phyloP scores from a whole-genome alignment of 768 basidiomycete species.

The Austroboletus eburneus region DNA sequence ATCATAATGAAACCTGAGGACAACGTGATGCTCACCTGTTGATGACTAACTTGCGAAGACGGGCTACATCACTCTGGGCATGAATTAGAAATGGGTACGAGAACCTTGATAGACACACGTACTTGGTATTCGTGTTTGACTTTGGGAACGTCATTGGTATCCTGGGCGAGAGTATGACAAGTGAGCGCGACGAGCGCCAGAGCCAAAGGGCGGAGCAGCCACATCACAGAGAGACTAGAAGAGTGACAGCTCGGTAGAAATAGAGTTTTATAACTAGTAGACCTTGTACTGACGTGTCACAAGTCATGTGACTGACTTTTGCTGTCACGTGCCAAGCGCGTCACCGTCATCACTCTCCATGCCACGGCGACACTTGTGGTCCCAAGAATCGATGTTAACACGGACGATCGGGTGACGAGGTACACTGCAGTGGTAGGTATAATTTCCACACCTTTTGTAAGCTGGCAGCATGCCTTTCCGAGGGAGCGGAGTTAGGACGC shows the following conservation, averaged over 20 bases:
- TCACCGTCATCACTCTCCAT: too few species aligned
- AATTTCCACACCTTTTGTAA: too few species aligned
- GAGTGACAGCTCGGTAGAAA: too few species aligned
- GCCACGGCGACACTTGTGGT: too few species aligned
- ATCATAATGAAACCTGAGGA: neutral
- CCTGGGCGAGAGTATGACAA: constrained; percentile 48
- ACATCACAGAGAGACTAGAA: constrained; percentile 42
- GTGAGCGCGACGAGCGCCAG: constrained; percentile 42
- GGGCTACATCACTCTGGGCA: constrained; percentile 88
- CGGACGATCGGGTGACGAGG: too few species aligned
- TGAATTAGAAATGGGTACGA: neutral
- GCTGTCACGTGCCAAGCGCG: constrained; percentile 21
- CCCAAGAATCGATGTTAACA: too few species aligned
- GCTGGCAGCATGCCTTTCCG: too few species aligned
- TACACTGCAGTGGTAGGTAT: too few species aligned
- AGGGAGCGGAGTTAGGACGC: too few species aligned
- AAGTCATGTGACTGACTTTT: constrained; percentile 28
- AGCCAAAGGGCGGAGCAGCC: constrained; percentile 50
- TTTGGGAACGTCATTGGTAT: constrained; percentile 38
- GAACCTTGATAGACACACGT: constrained; percentile 10
- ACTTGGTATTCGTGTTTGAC: constrained; percentile 74
- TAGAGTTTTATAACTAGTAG: too few species aligned
- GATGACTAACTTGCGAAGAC: constrained; percentile 90
- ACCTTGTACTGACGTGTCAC: constrained; percentile 61
- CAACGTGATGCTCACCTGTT: constrained; percentile 53